Evolutionary conservation across 169 alveolate species (phyloP).

Genomic region (Cryptosporidium muris): DNA sequence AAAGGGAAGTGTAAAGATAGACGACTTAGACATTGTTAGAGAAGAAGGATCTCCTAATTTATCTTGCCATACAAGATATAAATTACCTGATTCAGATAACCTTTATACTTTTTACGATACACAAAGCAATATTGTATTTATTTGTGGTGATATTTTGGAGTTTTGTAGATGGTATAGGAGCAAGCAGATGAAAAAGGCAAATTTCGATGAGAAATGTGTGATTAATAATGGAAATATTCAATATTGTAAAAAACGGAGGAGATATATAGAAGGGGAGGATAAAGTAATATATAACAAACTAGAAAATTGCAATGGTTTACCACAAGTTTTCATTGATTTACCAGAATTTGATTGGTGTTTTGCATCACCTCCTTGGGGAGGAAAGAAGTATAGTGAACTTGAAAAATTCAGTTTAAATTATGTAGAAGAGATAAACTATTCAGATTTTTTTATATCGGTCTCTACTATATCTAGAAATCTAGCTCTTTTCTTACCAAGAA

Average conservation of each 20-base stretch:
- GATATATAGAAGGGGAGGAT: too few relatives aligned
- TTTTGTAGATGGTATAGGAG: constrained; percentile 45
- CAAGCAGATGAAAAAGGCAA: neutral
- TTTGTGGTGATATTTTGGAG: constrained; percentile 49
- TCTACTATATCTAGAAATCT: constrained; percentile 39
- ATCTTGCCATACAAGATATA: constrained; percentile 4
- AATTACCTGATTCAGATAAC: neutral
- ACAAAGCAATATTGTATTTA: constrained; percentile 34
- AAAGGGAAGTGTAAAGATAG: neutral
- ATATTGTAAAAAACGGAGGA: too few relatives aligned
- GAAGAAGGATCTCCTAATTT: constrained; percentile 31
- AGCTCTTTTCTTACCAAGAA: constrained; percentile 64
- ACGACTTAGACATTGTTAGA: neutral
- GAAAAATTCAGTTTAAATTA: constrained; percentile 25
- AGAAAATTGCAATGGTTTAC: neutral
- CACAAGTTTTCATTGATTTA: constrained; percentile 10
- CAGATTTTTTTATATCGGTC: constrained; percentile 27
- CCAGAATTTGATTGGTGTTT: constrained; percentile 53
- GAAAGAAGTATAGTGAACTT: constrained; percentile 26
- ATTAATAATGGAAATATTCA: neutral
- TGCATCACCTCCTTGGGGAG: constrained; percentile 72
- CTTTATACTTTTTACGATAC: constrained; percentile 48
- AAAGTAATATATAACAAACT: too few relatives aligned
- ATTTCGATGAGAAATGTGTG: neutral
- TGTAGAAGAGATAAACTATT: constrained; percentile 6